Evolutionary conservation across 2,329 filamentous ascomycete genomes (phyloP).

Genomic region (Biscogniauxia sp.): DNA sequence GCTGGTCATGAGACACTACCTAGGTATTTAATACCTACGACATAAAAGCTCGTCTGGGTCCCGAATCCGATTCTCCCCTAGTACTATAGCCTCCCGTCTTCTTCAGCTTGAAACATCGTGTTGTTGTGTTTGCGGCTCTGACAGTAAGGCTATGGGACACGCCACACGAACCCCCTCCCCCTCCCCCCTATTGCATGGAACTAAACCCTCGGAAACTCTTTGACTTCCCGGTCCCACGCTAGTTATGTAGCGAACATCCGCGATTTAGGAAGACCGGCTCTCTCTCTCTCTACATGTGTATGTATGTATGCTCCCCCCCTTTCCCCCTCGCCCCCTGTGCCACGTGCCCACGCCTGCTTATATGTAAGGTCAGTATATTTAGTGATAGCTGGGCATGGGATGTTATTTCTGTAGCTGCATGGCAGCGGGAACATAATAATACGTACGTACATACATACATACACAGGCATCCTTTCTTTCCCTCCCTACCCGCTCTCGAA

Average conservation of each 20-base stretch:
- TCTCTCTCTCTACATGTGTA: too few relatives aligned
- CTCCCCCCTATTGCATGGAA: too few relatives aligned
- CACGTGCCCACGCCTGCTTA: not conserved
- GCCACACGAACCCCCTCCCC: too few relatives aligned
- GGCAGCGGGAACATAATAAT: not conserved
- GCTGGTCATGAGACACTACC: too few relatives aligned
- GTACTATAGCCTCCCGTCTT: too few relatives aligned
- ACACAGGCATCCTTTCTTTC: not conserved
- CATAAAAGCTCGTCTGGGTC: too few relatives aligned
- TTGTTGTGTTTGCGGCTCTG: not conserved
- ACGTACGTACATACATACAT: too few relatives aligned
- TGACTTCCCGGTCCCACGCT: not conserved
- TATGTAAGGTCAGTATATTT: not conserved
- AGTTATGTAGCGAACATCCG: not conserved
- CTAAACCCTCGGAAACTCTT: not conserved
- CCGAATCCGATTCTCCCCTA: too few relatives aligned
- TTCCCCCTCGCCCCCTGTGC: not conserved
- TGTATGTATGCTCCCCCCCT: not conserved
- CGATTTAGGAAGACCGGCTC: not conserved
- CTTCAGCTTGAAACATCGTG: too few relatives aligned
- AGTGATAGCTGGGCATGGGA: not conserved
- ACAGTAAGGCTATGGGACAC: not conserved
- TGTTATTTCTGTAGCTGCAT: too few relatives aligned
- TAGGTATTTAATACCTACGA: too few relatives aligned
- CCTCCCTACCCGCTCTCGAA: not conserved